Evolutionary conservation across 345 rosid genomes (phyloP).

Genomic region (Pelargonium nanum): DNA sequence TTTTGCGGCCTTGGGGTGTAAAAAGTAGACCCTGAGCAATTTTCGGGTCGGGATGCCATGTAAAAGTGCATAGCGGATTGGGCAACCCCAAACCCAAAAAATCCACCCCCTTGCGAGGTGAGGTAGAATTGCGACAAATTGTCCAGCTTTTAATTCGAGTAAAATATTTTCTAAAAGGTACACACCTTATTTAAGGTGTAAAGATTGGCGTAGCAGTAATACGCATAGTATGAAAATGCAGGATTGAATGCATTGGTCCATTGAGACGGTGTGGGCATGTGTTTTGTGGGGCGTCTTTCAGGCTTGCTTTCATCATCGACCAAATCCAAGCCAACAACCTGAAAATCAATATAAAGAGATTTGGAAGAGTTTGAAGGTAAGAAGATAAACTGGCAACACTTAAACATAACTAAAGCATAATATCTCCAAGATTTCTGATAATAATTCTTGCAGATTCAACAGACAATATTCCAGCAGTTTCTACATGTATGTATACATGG

Average conservation of each 20-base stretch:
- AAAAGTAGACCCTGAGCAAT: too few relatives aligned
- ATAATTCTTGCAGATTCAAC: neutral
- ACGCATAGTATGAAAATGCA: conserved; percentile 84
- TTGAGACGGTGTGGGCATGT: conserved; percentile 98
- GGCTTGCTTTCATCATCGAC: conserved; percentile 99
- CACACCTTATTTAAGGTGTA: conserved; percentile 85
- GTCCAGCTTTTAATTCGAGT: neutral
- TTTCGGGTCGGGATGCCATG: too few relatives aligned
- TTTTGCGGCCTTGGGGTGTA: too few relatives aligned
- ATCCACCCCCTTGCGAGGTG: too few relatives aligned
- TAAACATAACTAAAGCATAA: neutral
- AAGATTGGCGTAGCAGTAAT: conserved; percentile 93
- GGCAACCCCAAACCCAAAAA: too few relatives aligned
- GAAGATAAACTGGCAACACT: neutral
- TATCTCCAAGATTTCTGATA: neutral
- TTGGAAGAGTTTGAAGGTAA: neutral
- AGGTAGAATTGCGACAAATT: too few relatives aligned
- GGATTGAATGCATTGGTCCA: conserved; percentile 98
- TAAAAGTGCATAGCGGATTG: too few relatives aligned
- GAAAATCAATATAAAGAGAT: conserved; percentile 16
- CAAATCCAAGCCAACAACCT: conserved; percentile 98
- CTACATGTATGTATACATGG: too few relatives aligned
- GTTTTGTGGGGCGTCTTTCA: conserved; percentile 98
- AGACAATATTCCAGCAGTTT: neutral
- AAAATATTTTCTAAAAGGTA: neutral